Conservation (phyloP, 768 basidiomycete genomes). For the Dioszegia aurantiaca region DNA sequence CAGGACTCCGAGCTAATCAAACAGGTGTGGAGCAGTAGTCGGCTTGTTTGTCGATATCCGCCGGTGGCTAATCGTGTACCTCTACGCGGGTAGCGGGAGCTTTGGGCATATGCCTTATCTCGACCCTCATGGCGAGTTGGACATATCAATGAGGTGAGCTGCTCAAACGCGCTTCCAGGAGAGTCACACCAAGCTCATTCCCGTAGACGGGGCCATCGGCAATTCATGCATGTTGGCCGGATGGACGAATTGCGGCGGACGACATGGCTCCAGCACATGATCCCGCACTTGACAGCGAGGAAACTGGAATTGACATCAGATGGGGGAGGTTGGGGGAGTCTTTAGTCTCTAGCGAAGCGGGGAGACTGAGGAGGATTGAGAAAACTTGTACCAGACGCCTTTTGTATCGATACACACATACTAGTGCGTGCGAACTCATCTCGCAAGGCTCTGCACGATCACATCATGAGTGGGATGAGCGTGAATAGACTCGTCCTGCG, state of each 20-base stretch:
- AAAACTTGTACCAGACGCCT: too few relatives aligned
- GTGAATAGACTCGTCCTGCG: too few relatives aligned
- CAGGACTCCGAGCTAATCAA: neutral
- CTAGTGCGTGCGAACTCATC: too few relatives aligned
- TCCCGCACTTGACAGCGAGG: constrained; percentile 84
- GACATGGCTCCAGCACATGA: constrained; percentile 82
- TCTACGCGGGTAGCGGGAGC: constrained; percentile 84
- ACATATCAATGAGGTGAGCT: constrained; percentile 78
- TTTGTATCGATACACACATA: too few relatives aligned
- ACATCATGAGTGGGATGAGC: too few relatives aligned
- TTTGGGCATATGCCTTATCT: constrained; percentile 86
- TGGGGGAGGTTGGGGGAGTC: constrained; percentile 76
- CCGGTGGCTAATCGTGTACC: constrained; percentile 81
- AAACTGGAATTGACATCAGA: constrained; percentile 83
- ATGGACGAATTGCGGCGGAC: constrained; percentile 85
- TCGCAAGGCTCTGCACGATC: too few relatives aligned
- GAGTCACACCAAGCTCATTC: constrained; percentile 8
- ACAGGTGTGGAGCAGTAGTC: constrained; percentile 81
- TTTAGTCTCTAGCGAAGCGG: neutral
- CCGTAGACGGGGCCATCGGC: constrained; percentile 80
- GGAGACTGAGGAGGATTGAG: neutral
- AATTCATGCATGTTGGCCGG: constrained; percentile 76
- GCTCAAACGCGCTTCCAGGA: neutral
- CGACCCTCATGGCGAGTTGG: constrained; percentile 89
- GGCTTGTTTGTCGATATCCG: constrained; percentile 90